These are phyloP conservation scores for Neofusicoccum ribis DNA, from an alignment of 2,329 filamentous ascomycete species.

Conservation along the genomic window DNA sequence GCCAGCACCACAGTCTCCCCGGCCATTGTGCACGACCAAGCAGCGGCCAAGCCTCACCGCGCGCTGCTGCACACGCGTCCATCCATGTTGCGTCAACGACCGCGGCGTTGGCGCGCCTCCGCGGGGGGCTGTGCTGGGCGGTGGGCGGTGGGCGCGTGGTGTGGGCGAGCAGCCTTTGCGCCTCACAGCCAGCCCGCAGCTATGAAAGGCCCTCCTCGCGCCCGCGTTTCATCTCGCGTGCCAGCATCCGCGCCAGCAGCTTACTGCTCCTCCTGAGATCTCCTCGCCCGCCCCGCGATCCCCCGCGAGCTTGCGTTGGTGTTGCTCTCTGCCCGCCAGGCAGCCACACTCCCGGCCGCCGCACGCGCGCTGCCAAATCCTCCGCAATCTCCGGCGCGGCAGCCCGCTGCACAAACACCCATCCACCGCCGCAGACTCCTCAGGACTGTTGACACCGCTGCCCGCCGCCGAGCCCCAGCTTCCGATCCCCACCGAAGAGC, in stretches of 20 bases:
- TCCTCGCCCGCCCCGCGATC: too few relatives aligned
- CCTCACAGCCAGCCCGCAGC: neutral
- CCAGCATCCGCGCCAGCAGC: neutral
- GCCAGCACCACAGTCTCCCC: neutral
- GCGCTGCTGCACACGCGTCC: conserved; percentile 14
- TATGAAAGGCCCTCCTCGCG: neutral
- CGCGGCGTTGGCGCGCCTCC: neutral
- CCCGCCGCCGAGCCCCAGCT: neutral
- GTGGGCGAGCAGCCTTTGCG: neutral
- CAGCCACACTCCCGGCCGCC: neutral
- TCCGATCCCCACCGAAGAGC: neutral
- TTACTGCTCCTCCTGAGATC: neutral
- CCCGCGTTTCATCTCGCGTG: neutral
- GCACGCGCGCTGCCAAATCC: neutral
- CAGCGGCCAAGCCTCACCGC: conserved; percentile 12
- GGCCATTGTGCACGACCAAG: neutral
- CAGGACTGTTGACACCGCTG: neutral
- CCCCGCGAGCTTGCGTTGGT: too few relatives aligned
- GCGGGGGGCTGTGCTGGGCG: conserved; percentile 15
- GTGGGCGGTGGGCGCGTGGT: neutral
- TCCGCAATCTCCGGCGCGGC: conserved; percentile 15
- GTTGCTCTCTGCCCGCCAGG: neutral
- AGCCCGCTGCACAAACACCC: neutral
- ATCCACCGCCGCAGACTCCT: neutral
- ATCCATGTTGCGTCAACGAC: conserved; percentile 17